A percentile compares a stretch with the other conserved stretches of the same genome.
Conservation (phyloP, 73 alveolate genomes). For the Tetrahymena malaccensis region DNA sequence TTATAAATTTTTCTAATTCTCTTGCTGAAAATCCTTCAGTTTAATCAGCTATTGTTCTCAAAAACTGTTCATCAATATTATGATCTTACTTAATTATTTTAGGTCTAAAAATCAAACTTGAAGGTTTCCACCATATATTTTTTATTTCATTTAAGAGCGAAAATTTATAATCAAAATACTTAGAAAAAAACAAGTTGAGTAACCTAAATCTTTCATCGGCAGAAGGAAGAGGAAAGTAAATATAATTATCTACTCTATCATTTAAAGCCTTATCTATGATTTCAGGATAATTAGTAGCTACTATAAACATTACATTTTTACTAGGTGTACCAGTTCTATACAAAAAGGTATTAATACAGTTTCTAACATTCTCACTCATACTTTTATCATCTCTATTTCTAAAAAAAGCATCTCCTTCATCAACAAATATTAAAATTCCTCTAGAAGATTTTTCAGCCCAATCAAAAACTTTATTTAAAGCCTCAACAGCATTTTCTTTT, state of each 20-base stretch:
- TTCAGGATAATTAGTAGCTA: constrained; percentile 72
- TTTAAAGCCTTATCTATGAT: constrained; percentile 73
- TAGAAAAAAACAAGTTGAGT: constrained; percentile 4
- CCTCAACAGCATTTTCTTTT: constrained; percentile 66
- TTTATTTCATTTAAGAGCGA: neutral
- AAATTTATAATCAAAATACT: neutral
- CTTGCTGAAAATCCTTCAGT: constrained; percentile 76
- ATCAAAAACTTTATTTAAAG: constrained; percentile 59
- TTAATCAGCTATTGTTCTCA: constrained; percentile 49
- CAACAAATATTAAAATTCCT: constrained; percentile 68
- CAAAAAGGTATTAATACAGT: constrained; percentile 58
- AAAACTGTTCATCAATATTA: constrained; percentile 8
- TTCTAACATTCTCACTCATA: constrained; percentile 57
- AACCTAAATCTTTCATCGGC: constrained; percentile 47
- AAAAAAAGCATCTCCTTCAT: constrained; percentile 85
- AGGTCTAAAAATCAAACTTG: neutral
- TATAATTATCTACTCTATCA: constrained; percentile 73
- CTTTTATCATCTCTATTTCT: constrained; percentile 33
- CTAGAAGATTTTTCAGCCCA: constrained; percentile 66
- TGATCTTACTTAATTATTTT: neutral
- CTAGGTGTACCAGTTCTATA: constrained; percentile 68
- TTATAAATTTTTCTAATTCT: constrained; percentile 63
- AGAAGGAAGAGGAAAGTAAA: constrained; percentile 60
- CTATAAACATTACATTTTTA: constrained; percentile 45
- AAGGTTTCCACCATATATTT: constrained; percentile 5